A percentile compares a stretch with the other conserved stretches of the same genome.
Conservation (phyloP, 495 filamentous ascomycete species). For the Aspergillus taichungensis region DNA sequence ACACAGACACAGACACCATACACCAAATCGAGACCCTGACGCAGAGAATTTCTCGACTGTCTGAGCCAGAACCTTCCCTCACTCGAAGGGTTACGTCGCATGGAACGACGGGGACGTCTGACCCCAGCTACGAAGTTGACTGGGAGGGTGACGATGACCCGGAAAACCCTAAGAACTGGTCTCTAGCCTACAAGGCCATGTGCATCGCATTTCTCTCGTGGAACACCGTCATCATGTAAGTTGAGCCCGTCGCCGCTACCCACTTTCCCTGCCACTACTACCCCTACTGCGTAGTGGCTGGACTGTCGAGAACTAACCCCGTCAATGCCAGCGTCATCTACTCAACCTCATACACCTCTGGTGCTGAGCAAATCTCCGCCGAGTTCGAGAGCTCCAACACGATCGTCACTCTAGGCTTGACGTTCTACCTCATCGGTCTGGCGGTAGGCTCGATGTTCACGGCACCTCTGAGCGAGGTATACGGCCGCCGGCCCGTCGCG, state of each 20-base stretch:
- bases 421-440: constrained; percentile 58
- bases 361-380: constrained; percentile 16
- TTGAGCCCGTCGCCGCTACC: constrained; percentile 2
- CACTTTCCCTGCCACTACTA: not conserved
- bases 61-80: constrained; percentile 18
- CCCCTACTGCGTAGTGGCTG: not conserved
- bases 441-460: constrained; percentile 62
- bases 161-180: constrained; percentile 71
- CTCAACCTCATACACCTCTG: constrained; percentile 50
- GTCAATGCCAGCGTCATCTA: constrained; percentile 55
- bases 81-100: constrained; percentile 41
- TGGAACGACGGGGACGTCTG: constrained; percentile 48
- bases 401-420: constrained; percentile 63
- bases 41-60: constrained; percentile 15
- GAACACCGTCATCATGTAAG: constrained; percentile 59
- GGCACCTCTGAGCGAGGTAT: constrained; percentile 69
- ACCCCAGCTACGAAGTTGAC: constrained; percentile 67
- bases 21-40: constrained; percentile 21
- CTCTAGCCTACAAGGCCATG: constrained; percentile 54
- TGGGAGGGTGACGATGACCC: constrained; percentile 57
- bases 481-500: constrained; percentile 65
- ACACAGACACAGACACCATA: too few species aligned
- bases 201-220: constrained; percentile 58
- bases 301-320: not conserved
- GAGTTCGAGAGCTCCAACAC: constrained; percentile 55